These are phyloP conservation scores for Erodium texanum DNA, from an alignment of 441 rosid species.

Conservation along the genomic window DNA sequence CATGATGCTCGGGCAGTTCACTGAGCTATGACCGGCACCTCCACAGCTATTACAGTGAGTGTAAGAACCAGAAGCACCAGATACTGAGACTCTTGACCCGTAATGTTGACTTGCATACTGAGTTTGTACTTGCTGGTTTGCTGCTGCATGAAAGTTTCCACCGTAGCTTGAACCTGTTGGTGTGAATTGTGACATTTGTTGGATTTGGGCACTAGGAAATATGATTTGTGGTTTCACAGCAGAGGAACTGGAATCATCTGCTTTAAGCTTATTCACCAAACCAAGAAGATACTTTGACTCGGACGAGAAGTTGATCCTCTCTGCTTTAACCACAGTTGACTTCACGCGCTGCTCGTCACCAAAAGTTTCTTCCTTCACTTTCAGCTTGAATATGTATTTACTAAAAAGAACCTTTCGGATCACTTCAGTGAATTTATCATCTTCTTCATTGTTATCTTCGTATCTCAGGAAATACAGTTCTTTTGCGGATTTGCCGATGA, in stretches of 20 bases:
- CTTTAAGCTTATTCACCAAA: neutral
- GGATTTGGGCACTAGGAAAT: neutral
- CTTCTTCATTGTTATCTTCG: conserved; percentile 47
- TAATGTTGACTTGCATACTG: conserved; percentile 39
- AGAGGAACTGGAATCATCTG: neutral
- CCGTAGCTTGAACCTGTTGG: conserved; percentile 16
- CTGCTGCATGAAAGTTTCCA: conserved; percentile 23
- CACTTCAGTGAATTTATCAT: conserved; percentile 56
- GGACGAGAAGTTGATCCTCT: conserved; percentile 47
- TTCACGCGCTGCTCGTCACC: conserved; percentile 85
- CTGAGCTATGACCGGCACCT: conserved; percentile 41
- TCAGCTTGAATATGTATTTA: conserved; percentile 68
- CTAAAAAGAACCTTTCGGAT: conserved; percentile 54
- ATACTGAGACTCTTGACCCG: conserved; percentile 27
- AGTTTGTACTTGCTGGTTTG: conserved; percentile 8
- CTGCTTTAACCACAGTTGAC: conserved; percentile 69
- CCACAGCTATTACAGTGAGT: conserved; percentile 51
- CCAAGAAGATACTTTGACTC: conserved; percentile 26
- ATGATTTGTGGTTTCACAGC: neutral
- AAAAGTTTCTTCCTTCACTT: conserved; percentile 79
- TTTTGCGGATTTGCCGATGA: conserved; percentile 75
- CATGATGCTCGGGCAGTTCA: conserved; percentile 67
- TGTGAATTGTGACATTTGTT: conserved; percentile 20
- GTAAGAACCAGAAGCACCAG: conserved; percentile 15
- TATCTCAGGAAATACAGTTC: conserved; percentile 54